Base-by-base conservation (phyloP, 768 basidiomycete genomes). In the Gymnopilus junonius region DNA sequence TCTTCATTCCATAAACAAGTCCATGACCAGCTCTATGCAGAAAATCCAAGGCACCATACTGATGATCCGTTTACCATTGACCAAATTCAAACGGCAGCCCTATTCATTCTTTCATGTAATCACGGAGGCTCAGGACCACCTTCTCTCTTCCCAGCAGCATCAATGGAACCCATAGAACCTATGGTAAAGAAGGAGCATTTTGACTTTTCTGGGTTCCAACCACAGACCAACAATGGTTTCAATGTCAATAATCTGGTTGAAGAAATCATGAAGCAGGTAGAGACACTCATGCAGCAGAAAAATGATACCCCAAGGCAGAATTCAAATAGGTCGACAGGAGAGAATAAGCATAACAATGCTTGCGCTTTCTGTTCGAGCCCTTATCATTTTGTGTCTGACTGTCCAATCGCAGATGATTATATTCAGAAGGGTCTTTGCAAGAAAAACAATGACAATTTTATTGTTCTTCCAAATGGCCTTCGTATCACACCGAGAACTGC, bases 291-390 rank as follows among this genome's bases (percentile, higher is more conserved):
- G 27, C 51, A 29, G 10, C 59, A 2, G 17, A 15, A 46, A 37
- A 27, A 14, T 14, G 8, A n/a, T n/a, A n/a, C n/a, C n/a, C n/a
- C n/a, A n/a, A n/a, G n/a, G n/a, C 17, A 25, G 12, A 40, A 8
- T 14, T 40, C 27, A 6, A 7, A 12, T 1, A 29, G 15, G 3
- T 23, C 12, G 11, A n/a, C n/a, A n/a, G 11, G 27, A 8, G 10
- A 12, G 2, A 15, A 17, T 10, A 14, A 21, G 23, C 43, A 39
- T 2, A n/a, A 12, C 31, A 54, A 25, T 12, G 39, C 42, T 1
- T 65, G 65, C 40, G 7, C 45, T 0, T 67, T 67, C 40, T 67
- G 63, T n/a, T 64, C 57, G 0, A 54, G 56, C 11, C 3, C 37
- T 2, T 27, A 27, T 4, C 66, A 67, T 29, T 67, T 45, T 20